Percentiles rank a stretch among this genome's conserved stretches.
These are phyloP conservation scores for Fusarium sp. DNA, from an alignment of 2,329 filamentous ascomycete genomes.

Conservation along the genomic window DNA sequence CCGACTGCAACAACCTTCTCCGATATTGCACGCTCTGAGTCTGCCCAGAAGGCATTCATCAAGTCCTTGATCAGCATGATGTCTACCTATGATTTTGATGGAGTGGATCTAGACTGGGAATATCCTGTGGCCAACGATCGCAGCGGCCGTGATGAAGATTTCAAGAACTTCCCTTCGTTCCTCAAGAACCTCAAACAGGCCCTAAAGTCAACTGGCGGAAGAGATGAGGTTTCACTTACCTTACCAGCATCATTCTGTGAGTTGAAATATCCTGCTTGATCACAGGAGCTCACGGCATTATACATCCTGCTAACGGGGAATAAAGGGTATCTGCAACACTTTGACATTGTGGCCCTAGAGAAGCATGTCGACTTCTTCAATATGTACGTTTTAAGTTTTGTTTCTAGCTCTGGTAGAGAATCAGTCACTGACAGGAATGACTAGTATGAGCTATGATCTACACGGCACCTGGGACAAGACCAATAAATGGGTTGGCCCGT, in stretches of 20 bases:
- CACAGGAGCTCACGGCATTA: no score
- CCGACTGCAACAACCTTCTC: conserved; percentile 47
- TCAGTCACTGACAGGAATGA: not conserved
- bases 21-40: not conserved
- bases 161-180: conserved; percentile 1
- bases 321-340: conserved; percentile 19
- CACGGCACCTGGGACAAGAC: conserved; percentile 55
- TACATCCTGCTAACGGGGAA: not conserved
- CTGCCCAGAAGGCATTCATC: not conserved
- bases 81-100: conserved; percentile 42
- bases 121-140: conserved; percentile 54
- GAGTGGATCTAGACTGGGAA: conserved; percentile 49
- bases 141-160: not conserved
- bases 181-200: conserved; percentile 3
- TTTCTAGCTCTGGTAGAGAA: not conserved
- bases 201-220: conserved; percentile 12
- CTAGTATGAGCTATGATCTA: conserved; percentile 54
- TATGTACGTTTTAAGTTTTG: conserved; percentile 7
- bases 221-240: conserved; percentile 12
- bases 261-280: not conserved
- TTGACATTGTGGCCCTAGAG: conserved; percentile 8
- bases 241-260: conserved; percentile 21
- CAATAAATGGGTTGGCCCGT: conserved; percentile 43
- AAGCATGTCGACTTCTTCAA: conserved; percentile 26
- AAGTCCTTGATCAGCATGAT: conserved; percentile 28